Conservation (phyloP, 768 basidiomycete genomes). For the Mycena galopus region DNA sequence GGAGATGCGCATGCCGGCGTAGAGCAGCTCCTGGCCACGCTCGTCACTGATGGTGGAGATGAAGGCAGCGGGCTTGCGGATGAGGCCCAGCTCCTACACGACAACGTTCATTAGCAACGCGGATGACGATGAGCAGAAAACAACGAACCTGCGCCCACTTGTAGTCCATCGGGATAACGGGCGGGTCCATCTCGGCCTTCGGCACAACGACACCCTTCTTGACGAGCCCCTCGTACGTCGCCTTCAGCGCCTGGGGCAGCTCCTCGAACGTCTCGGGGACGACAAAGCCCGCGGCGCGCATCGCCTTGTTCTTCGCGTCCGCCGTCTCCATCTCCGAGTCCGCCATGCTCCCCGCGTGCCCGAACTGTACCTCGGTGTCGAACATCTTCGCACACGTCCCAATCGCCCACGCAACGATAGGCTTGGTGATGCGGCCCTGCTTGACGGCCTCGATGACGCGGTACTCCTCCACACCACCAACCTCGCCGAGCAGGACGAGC, state of each 20-base stretch:
- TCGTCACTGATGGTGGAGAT: constrained; percentile 99
- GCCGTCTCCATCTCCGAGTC: constrained; percentile 98
- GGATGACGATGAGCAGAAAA: background rate
- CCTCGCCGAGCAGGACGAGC: constrained; percentile 98
- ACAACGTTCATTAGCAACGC: background rate
- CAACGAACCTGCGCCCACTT: constrained; percentile 89
- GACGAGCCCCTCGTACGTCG: constrained; percentile 89
- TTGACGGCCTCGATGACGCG: constrained; percentile 98
- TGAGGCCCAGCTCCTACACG: constrained; percentile 86
- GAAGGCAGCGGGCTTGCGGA: constrained; percentile 98
- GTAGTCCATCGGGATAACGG: constrained; percentile 99
- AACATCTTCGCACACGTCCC: constrained; percentile 99
- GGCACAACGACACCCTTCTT: constrained; percentile 73
- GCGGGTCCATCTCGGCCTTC: constrained; percentile 87
- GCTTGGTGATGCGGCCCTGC: constrained; percentile 93
- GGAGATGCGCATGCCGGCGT: constrained; percentile 98
- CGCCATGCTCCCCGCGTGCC: constrained; percentile 98
- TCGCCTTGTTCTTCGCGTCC: constrained; percentile 96
- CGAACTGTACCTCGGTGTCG: constrained; percentile 98
- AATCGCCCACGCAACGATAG: constrained; percentile 99
- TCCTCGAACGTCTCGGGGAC: constrained; percentile 99
- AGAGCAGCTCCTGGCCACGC: constrained; percentile 97
- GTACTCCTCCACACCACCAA: constrained; percentile 99
- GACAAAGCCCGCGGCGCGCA: constrained; percentile 95
- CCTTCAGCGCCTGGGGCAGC: constrained; percentile 86